Base-by-base conservation (phyloP, 192 early-diverging fungal species). In the Coemansia asiatica region DNA sequence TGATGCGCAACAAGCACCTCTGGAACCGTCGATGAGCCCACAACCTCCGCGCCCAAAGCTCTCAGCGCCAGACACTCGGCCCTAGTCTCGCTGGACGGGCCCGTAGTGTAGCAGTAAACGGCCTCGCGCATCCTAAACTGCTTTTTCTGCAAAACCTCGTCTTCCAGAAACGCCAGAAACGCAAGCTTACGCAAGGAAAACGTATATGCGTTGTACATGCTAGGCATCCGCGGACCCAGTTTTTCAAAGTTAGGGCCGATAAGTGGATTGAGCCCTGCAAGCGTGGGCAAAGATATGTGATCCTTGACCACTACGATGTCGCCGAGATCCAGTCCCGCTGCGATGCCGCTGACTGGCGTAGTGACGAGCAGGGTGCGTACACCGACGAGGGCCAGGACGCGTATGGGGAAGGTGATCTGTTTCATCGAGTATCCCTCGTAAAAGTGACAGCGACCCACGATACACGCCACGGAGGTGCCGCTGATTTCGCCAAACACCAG, bases 21-120 rank as follows among this genome's bases (percentile, higher is more conserved):
- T 0, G 95, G 93, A 33, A 91, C 88, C 5, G 92, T 95, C 16
- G 88, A 90, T 88, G 95, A 93, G 21, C 94, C 94, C 12, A 97
- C 89, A 47, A 87, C 86, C 74, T 95, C 94, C 13, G 85, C 93
- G 29, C 92, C 92, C 19, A 90, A 69, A 9, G 28, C 19, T 8
- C 84, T 83, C 63, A 97, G 78, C 64, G 87, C 87, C 33, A 90
- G 63, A 57, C 88, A 86, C 69, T 97, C 95, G 1, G 93, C 91
- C 53, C 90, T 80, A 3, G 92, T 91, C 74, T 97, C 95, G 65
- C 90, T 95, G n/a, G 85, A 87, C n/a, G 95, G 95, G 0, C 95
- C 95, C n/a, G 90, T 79, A 7, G 94, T 91, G 68, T 90, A 90
- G 65, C 75, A 81, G 66, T 93, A 94, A 9, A 91, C 79, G 58